phyloP scores from a whole-genome alignment of 805 yeast genomes.

The Kluyveromyces siamensis region DNA sequence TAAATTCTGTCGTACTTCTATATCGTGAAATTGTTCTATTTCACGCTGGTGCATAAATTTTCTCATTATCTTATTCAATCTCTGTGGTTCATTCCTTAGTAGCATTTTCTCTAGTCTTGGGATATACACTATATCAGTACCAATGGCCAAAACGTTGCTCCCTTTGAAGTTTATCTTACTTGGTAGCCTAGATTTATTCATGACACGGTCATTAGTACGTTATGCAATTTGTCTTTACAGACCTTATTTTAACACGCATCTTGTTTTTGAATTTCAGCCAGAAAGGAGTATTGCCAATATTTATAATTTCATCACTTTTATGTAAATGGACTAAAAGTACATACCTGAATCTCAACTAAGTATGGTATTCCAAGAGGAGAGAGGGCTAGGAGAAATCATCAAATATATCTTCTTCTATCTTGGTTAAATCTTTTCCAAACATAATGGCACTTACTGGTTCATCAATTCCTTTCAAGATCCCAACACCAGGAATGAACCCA shows the following conservation, averaged over 20 bases:
- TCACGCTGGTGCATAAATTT: slow-evolving; percentile 24
- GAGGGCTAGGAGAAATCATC: slow-evolving; percentile 7
- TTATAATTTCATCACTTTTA: too few species aligned
- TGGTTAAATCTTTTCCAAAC: slow-evolving; percentile 55
- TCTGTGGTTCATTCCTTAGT: not conserved
- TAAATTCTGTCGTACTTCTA: not conserved
- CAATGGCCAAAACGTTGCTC: slow-evolving; percentile 8
- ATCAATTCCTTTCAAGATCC: slow-evolving; percentile 52
- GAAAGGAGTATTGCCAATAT: not conserved
- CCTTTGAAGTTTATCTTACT: slow-evolving; percentile 9
- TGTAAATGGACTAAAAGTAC: too few species aligned
- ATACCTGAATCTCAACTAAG: too few species aligned
- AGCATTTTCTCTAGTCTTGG: slow-evolving; percentile 18
- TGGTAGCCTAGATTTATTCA: not conserved
- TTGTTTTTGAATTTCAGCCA: not conserved
- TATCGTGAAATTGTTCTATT: slow-evolving; percentile 5
- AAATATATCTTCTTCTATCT: slow-evolving; percentile 19
- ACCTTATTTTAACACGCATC: not conserved
- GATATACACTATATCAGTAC: slow-evolving; percentile 23
- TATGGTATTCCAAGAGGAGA: too few species aligned
- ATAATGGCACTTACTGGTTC: slow-evolving; percentile 68
- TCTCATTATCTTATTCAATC: slow-evolving; percentile 10
- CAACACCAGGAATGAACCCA: slow-evolving; percentile 71
- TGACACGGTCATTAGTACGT: not conserved
- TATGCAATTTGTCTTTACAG: not conserved